Percentiles rank a stretch among this genome's conserved stretches.
phyloP scores from a whole-genome alignment of 169 alveolate genomes.

The Eimeria falciformis region DNA sequence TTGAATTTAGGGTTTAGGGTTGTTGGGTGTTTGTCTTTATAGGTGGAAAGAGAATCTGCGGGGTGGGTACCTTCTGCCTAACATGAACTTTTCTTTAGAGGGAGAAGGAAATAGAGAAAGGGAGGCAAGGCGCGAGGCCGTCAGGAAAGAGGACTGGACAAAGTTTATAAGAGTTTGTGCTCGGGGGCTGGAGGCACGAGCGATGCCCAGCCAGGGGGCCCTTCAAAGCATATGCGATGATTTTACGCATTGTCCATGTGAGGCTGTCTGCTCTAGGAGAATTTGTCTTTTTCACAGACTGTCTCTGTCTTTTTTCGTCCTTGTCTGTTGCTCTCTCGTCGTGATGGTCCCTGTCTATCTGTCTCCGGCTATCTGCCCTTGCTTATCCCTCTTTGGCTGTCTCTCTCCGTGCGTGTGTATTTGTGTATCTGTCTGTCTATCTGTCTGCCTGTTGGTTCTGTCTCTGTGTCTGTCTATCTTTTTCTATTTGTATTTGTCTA shows the following conservation, averaged over 20 bases:
- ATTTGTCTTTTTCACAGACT: too few species aligned
- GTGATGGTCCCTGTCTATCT: background rate
- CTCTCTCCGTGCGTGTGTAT: background rate
- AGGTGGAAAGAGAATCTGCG: conserved; percentile 70
- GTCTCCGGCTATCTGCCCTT: background rate
- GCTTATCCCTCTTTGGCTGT: background rate
- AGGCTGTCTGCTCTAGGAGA: too few species aligned
- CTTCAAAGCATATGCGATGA: background rate
- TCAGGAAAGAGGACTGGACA: background rate
- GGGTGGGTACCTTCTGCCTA: conserved; percentile 56
- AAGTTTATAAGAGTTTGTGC: background rate
- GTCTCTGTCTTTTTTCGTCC: background rate
- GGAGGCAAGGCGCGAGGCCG: background rate
- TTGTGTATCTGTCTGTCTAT: background rate
- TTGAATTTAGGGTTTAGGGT: conserved; percentile 9
- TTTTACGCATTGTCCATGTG: background rate
- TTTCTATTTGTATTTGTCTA: too few species aligned
- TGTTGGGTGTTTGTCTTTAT: background rate
- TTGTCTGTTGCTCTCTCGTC: background rate
- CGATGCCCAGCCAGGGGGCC: background rate
- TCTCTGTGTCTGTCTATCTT: too few species aligned
- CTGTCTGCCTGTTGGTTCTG: too few species aligned
- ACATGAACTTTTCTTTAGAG: conserved; percentile 7
- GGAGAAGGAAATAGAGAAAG: background rate
- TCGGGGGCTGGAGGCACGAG: background rate